These are phyloP conservation scores for Bertia moriformis DNA, from an alignment of 2,329 filamentous ascomycete genomes.

Conservation along the genomic window DNA sequence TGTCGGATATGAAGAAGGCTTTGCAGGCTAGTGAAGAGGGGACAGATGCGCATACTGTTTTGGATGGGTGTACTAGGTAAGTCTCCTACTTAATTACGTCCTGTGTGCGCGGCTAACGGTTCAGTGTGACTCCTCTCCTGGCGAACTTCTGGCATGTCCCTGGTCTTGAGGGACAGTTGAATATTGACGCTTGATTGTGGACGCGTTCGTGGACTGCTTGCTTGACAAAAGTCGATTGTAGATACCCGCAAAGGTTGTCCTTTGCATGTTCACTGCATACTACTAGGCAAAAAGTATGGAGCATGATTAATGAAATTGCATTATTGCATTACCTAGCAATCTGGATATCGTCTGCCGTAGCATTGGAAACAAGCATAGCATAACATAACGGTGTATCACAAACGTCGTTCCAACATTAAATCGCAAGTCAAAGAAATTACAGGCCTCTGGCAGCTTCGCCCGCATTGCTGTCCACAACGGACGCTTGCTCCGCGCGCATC, in stretches of 20 bases:
- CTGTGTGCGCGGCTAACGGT: not conserved
- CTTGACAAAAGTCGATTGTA: no score
- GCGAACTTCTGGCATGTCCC: conserved; percentile 1
- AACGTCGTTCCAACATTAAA: no score
- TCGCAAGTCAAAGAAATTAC: no score
- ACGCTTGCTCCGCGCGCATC: conserved; percentile 3
- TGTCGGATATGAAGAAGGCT: conserved; percentile 1
- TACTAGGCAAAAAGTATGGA: no score
- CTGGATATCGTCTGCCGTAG: no score
- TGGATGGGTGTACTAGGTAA: conserved; percentile 1
- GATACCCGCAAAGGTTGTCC: not conserved
- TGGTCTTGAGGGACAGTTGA: not conserved
- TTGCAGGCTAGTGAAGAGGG: not conserved
- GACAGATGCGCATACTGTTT: conserved; percentile 1
- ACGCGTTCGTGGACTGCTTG: no score
- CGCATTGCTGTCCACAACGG: not conserved
- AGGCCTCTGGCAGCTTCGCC: not conserved
- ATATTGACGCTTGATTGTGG: not conserved
- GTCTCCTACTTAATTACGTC: not conserved
- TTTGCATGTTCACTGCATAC: no score
- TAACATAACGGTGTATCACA: no score
- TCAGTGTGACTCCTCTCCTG: not conserved
- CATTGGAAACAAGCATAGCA: no score
- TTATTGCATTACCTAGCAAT: no score
- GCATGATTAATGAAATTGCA: no score